Evolutionary conservation across 495 filamentous ascomycete genomes (phyloP).

Genomic region (Elasticomyces elasticus): DNA sequence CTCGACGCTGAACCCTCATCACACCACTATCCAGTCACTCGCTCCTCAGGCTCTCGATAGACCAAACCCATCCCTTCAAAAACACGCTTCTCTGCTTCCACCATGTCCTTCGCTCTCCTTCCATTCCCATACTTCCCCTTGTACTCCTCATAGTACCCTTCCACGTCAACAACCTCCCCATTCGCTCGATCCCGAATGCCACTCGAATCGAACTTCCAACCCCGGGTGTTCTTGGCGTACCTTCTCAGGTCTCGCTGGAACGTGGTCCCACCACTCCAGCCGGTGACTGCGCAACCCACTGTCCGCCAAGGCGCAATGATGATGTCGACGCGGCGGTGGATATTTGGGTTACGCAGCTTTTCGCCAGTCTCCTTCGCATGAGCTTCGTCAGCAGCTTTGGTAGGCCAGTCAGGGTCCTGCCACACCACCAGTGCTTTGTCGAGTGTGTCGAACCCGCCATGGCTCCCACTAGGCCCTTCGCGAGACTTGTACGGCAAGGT

Average conservation of each 20-base stretch:
- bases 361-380: constrained; percentile 32
- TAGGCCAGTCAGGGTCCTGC: constrained; percentile 62
- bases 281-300: constrained; percentile 75
- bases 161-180: constrained; percentile 58
- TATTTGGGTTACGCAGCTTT: constrained; percentile 49
- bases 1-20: neutral
- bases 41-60: constrained; percentile 61
- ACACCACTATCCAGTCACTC: constrained; percentile 56
- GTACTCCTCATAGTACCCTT: constrained; percentile 31
- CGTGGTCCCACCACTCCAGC: constrained; percentile 81
- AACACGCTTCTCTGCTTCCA: constrained; percentile 67
- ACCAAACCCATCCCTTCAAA: constrained; percentile 70
- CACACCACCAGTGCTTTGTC: constrained; percentile 92
- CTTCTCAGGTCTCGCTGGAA: constrained; percentile 80
- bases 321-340: constrained; percentile 83
- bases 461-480: constrained; percentile 33
- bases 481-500: constrained; percentile 44
- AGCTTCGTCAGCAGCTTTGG: constrained; percentile 27
- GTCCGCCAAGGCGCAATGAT: constrained; percentile 85
- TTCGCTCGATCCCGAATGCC: constrained; percentile 61
- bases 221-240: constrained; percentile 62
- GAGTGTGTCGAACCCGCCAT: constrained; percentile 67
- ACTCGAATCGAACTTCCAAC: constrained; percentile 84
- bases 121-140: constrained; percentile 22
- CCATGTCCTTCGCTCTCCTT: constrained; percentile 40